phyloP scores from a whole-genome alignment of 495 filamentous ascomycete genomes.

The Cladorrhinum samala region DNA sequence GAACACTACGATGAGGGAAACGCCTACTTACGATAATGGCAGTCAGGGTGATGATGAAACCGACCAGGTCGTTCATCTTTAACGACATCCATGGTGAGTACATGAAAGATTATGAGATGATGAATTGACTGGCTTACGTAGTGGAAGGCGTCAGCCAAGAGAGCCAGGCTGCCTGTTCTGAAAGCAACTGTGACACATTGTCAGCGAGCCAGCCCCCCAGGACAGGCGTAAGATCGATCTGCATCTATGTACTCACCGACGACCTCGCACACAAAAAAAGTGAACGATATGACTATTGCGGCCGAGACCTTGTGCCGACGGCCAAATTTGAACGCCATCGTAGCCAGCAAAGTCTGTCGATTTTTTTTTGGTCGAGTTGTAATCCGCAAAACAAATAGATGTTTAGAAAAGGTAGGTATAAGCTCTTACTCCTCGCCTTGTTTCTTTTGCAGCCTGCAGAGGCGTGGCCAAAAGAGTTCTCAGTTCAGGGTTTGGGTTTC shows the following conservation, averaged over 20 bases:
- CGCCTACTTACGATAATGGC: constrained; percentile 61
- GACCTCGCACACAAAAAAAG: constrained; percentile 81
- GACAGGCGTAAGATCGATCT: too few relatives aligned
- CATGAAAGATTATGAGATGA: neutral
- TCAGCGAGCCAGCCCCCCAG: too few relatives aligned
- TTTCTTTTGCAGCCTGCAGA: neutral
- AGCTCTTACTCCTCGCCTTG: neutral
- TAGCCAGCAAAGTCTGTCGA: neutral
- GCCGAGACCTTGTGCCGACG: constrained; percentile 45
- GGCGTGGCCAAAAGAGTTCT: neutral
- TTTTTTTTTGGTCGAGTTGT: neutral
- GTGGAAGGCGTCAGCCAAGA: constrained; percentile 92
- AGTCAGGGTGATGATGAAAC: constrained; percentile 73
- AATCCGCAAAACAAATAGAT: neutral
- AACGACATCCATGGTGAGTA: constrained; percentile 43
- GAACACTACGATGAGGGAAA: neutral
- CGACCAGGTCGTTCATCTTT: constrained; percentile 89
- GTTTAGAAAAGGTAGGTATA: too few relatives aligned
- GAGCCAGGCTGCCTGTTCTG: constrained; percentile 77
- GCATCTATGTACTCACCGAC: constrained; percentile 51
- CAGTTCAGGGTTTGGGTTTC: neutral
- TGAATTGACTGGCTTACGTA: constrained; percentile 53
- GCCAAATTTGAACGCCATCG: constrained; percentile 31
- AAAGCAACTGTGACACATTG: constrained; percentile 61
- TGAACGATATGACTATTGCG: constrained; percentile 71